Base-by-base conservation (phyloP, 202 grass and related monocot genomes). In the Cymbopogon flexuosus region DNA sequence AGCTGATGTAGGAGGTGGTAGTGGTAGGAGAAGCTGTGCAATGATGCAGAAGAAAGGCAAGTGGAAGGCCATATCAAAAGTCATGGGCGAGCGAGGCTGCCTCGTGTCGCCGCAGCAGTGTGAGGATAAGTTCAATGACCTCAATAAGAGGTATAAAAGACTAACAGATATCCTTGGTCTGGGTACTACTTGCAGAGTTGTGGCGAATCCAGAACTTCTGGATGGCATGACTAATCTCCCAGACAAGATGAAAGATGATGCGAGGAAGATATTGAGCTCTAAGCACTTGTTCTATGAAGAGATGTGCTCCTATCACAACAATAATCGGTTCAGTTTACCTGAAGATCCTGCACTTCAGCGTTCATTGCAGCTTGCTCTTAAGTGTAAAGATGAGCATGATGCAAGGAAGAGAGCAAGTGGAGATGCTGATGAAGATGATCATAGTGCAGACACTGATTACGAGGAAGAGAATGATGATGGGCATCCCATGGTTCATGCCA, bases 1-100 rank as follows among this genome's bases (percentile, higher is more conserved):
- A 68, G 35, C 90, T 65, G 93, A 93, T 74, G 62, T 45, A 76
- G 88, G 82, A 62, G 81, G 88, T 72, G 76, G 84, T 41, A 93
- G 58, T 72, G 76, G 84, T 41, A 93, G 58, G 75, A 92, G 90
- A 43, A 97, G 69, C 79, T 91, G 79, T 83, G 43, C 93, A 9
- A 85, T 97, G 66, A 84, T 97, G 88, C 93, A 89, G 83, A 97
- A 97, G 74, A 97, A 97, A 79, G 93, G 93, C 68, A 97, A 97
- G 85, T 97, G 93, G 93, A 97, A 97, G 82, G 88, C 93, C 4
- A 97, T 97, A 89, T 97, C 93, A 41, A 93, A 97, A 72, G 93
- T 97, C 57, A 91, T 97, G 88, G 93, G 82, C 0, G 75, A 91
- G 84, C 84, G 90, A 81, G 93, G 88, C 24, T 97, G 90, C 83